phyloP scores from a whole-genome alignment of 306 rosid species.

The Begonia peltatifolia region DNA sequence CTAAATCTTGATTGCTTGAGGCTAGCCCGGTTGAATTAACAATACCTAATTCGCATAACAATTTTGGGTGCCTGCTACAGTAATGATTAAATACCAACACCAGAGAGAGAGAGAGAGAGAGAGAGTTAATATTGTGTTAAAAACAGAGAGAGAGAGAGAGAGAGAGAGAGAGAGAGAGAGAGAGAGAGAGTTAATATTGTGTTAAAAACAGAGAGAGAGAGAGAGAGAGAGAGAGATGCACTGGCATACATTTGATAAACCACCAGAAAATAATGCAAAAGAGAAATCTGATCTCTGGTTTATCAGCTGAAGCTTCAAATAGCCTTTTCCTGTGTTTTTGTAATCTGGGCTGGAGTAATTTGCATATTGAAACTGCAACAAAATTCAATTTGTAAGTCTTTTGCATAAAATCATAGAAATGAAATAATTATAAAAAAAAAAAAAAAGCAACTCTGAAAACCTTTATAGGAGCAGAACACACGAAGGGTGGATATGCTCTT shows the following conservation, averaged over 20 bases:
- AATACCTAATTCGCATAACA: neutral
- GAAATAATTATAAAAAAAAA: too few relatives aligned
- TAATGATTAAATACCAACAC: neutral
- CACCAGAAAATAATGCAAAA: slow-evolving; percentile 72
- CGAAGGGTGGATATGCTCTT: slow-evolving; percentile 40
- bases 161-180: neutral
- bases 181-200: too few relatives aligned
- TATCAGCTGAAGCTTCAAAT: slow-evolving; percentile 66
- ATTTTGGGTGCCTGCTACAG: neutral
- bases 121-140: too few relatives aligned
- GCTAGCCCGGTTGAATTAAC: neutral
- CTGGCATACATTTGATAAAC: slow-evolving; percentile 41
- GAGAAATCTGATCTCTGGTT: slow-evolving; percentile 90
- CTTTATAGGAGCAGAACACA: slow-evolving; percentile 89
- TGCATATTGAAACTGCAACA: slow-evolving; percentile 74
- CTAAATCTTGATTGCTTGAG: neutral
- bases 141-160: neutral
- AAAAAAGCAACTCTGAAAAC: slow-evolving; percentile 16
- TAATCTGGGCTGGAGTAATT: slow-evolving; percentile 50
- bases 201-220: too few relatives aligned
- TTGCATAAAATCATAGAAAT: too few relatives aligned
- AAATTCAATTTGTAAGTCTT: neutral
- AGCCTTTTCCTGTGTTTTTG: slow-evolving; percentile 51
- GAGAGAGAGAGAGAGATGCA: neutral
- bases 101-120: neutral